Evolutionary conservation across 2,329 filamentous ascomycete genomes (phyloP).

Genomic region (Fonsecaea erecta): DNA sequence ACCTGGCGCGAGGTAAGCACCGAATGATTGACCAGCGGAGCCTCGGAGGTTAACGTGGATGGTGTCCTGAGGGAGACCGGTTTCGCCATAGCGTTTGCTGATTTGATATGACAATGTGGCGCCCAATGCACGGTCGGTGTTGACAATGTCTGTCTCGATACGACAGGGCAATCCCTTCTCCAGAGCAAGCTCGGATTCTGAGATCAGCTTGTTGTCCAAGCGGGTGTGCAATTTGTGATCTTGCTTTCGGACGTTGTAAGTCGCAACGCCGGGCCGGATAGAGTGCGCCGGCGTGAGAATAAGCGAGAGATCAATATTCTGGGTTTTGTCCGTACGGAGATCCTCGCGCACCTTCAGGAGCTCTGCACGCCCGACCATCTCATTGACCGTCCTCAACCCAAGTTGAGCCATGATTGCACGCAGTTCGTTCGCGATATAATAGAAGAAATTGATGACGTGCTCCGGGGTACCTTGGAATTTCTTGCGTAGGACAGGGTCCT

Average conservation of each 20-base stretch:
- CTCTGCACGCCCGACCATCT: constrained; percentile 95
- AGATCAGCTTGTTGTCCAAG: constrained; percentile 95
- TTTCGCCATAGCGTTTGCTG: constrained; percentile 87
- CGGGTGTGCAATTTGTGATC: constrained; percentile 92
- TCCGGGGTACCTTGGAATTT: constrained; percentile 94
- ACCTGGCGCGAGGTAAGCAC: constrained; percentile 90
- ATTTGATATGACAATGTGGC: constrained; percentile 96
- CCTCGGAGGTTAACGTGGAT: constrained; percentile 97
- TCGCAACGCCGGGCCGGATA: constrained; percentile 89
- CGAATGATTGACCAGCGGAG: constrained; percentile 94
- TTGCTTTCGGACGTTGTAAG: constrained; percentile 97
- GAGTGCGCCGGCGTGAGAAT: constrained; percentile 96
- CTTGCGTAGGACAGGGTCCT: constrained; percentile 90
- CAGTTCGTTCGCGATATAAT: constrained; percentile 94
- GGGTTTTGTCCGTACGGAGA: constrained; percentile 82
- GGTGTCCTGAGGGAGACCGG: constrained; percentile 86
- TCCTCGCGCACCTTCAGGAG: constrained; percentile 85
- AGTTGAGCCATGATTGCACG: constrained; percentile 96
- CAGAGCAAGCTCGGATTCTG: constrained; percentile 89
- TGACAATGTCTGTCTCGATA: constrained; percentile 94
- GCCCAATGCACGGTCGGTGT: constrained; percentile 92
- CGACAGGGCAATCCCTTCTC: constrained; percentile 92
- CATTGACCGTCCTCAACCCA: constrained; percentile 92
- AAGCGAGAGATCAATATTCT: constrained; percentile 89
- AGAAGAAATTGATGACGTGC: constrained; percentile 99